These are phyloP conservation scores for Neurospora sp. DNA, from an alignment of 495 filamentous ascomycete genomes.

Conservation along the genomic window DNA sequence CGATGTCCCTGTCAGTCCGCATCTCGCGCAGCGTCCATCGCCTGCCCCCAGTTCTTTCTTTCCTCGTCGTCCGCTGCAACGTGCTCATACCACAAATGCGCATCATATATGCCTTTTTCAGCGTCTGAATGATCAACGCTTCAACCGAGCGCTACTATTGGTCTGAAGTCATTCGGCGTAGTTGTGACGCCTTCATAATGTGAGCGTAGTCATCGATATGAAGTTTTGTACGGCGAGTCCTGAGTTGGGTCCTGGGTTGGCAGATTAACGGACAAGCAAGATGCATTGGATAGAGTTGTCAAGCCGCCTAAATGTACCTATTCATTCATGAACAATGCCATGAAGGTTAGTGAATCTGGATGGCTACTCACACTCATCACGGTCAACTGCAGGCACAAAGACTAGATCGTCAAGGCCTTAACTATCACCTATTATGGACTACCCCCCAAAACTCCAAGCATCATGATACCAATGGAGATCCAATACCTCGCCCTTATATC, in stretches of 20 bases:
- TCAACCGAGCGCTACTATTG: conserved; percentile 10
- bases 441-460: not conserved
- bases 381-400: not conserved
- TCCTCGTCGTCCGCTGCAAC: not conserved
- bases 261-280: too few species aligned
- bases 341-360: too few species aligned
- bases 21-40: not conserved
- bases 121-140: conserved; percentile 6
- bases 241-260: too few species aligned
- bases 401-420: not conserved
- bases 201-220: too few species aligned
- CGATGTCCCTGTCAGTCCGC: not conserved
- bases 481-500: not conserved
- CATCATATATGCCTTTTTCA: conserved; percentile 1
- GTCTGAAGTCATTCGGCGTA: too few species aligned
- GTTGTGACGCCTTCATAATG: too few species aligned
- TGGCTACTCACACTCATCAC: not conserved
- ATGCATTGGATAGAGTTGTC: too few species aligned
- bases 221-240: too few species aligned
- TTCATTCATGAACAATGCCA: conserved; percentile 8
- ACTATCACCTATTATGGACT: not conserved
- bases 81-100: conserved; percentile 18
- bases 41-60: not conserved
- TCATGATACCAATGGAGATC: not conserved
- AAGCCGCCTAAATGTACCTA: too few species aligned